Conservation (phyloP, 2,329 filamentous ascomycete species). For the Penicillium sp. region DNA sequence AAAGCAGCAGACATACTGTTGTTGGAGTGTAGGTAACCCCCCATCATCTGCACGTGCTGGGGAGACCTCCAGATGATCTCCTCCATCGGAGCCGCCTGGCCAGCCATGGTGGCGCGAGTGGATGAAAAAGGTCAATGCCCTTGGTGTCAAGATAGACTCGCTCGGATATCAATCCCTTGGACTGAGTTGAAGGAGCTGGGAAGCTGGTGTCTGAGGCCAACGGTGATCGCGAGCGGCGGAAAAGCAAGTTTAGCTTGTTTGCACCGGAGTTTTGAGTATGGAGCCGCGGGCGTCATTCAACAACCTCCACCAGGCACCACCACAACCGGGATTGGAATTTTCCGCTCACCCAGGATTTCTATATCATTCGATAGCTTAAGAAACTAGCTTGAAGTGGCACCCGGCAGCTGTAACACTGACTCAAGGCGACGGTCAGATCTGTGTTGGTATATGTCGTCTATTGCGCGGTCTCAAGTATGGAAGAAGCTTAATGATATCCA, state of each 20-base stretch:
- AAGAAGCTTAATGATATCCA: not conserved
- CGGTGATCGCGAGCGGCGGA: conserved; percentile 6
- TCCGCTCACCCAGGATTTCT: too few relatives aligned
- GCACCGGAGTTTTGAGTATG: conserved; percentile 20
- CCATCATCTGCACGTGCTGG: conserved; percentile 54
- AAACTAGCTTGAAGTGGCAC: too few relatives aligned
- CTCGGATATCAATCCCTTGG: not conserved
- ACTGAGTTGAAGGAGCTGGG: not conserved
- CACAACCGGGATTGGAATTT: too few relatives aligned
- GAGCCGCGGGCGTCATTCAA: not conserved
- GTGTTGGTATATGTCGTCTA: too few relatives aligned
- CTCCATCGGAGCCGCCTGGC: conserved; percentile 48
- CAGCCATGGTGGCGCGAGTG: conserved; percentile 38
- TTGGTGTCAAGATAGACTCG: not conserved
- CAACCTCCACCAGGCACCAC: too few relatives aligned
- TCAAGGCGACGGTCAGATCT: too few relatives aligned
- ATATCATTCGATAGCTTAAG: too few relatives aligned
- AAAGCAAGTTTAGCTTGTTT: conserved; percentile 39
- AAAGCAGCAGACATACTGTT: conserved; percentile 43
- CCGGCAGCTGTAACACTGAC: too few relatives aligned
- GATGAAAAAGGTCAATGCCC: not conserved
- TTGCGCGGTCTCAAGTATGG: not conserved
- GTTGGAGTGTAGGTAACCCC: conserved; percentile 53
- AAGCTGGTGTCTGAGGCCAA: not conserved
- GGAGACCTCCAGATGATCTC: conserved; percentile 55